Evolutionary conservation across 129 eudicot species (phyloP).

Genomic region (Ambrosia trifida): DNA sequence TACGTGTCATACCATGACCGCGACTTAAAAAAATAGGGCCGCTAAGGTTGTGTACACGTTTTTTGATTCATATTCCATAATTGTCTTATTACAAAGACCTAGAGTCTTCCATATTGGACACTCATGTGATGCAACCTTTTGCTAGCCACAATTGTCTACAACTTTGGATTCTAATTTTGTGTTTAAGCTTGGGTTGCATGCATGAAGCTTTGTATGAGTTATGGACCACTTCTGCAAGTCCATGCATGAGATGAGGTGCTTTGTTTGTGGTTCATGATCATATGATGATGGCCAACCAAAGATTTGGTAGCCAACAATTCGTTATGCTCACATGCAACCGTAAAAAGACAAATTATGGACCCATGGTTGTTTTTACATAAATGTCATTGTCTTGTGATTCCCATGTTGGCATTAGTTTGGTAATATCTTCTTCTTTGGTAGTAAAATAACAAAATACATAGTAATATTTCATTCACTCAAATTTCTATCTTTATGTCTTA

Average conservation of each 20-base stretch:
- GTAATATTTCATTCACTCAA: too few relatives aligned
- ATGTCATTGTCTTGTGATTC: background rate
- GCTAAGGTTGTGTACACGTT: constrained; percentile 3
- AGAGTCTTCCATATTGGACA: constrained; percentile 2
- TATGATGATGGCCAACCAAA: constrained; percentile 31
- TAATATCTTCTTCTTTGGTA: background rate
- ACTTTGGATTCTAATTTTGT: constrained; percentile 20
- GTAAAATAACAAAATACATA: background rate
- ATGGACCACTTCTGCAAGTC: constrained; percentile 32
- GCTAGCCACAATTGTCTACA: constrained; percentile 1
- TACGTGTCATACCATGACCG: background rate
- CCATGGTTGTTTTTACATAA: constrained; percentile 7
- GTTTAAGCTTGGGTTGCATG: constrained; percentile 13
- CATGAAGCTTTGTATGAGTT: constrained; percentile 4
- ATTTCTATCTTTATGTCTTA: too few relatives aligned
- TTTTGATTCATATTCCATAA: background rate
- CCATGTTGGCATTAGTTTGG: constrained; percentile 5
- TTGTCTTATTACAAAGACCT: constrained; percentile 23
- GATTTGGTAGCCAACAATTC: constrained; percentile 22
- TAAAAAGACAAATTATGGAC: constrained; percentile 22
- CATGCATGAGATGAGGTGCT: background rate
- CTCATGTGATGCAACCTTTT: background rate
- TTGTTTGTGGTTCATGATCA: constrained; percentile 20
- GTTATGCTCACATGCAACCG: constrained; percentile 32
- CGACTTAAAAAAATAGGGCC: background rate